These are phyloP conservation scores for Sicyos baderoa DNA, from an alignment of 306 rosid genomes.

Conservation along the genomic window DNA sequence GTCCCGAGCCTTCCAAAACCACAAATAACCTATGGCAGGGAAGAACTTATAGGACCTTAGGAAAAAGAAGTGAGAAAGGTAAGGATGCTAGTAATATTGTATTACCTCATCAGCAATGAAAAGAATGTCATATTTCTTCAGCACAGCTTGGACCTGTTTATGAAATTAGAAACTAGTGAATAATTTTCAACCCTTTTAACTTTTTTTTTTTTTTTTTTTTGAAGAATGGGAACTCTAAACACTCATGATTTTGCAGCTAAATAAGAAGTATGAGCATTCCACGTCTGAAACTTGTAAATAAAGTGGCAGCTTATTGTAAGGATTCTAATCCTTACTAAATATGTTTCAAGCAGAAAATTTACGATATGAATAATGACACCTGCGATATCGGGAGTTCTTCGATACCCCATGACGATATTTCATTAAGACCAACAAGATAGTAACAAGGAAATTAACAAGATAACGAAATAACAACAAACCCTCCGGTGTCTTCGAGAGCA, in stretches of 20 bases:
- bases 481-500: too few species aligned
- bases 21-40: constrained; percentile 64
- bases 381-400: too few species aligned
- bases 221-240: not conserved
- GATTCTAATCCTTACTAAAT: too few species aligned
- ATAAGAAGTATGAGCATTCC: not conserved
- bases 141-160: constrained; percentile 72
- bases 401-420: too few species aligned
- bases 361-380: too few species aligned
- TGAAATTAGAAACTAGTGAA: not conserved
- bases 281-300: not conserved
- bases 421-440: too few species aligned
- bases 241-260: constrained; percentile 11
- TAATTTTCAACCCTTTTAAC: not conserved
- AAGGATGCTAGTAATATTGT: not conserved
- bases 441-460: too few species aligned
- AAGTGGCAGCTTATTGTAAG: not conserved
- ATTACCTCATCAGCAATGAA: constrained; percentile 84
- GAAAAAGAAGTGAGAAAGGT: constrained; percentile 15
- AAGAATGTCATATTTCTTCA: constrained; percentile 94
- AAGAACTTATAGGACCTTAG: constrained; percentile 17
- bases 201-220: not conserved
- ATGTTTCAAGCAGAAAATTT: too few species aligned
- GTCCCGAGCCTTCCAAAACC: constrained; percentile 91
- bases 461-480: too few species aligned